A percentile compares a stretch with the other conserved stretches of the same genome.
Evolutionary conservation across 192 early-diverging fungal species (phyloP).

Genomic region (Dimargaris xerosporica): DNA sequence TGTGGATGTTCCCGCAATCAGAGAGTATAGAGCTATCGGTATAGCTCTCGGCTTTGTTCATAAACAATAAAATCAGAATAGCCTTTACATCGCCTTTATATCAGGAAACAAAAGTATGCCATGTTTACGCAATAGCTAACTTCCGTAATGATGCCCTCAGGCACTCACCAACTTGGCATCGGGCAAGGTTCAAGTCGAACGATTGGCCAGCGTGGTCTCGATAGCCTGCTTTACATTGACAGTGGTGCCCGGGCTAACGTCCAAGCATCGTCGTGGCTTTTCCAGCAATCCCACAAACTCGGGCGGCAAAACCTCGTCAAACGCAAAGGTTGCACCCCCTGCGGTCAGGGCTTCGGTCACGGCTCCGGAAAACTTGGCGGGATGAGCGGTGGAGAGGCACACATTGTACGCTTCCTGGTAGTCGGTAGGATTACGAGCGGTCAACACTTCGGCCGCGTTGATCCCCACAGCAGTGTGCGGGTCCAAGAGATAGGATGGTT

Average conservation of each 20-base stretch:
- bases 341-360: conserved; percentile 59
- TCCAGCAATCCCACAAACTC: conserved; percentile 54
- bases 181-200: too few relatives aligned
- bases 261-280: conserved; percentile 45
- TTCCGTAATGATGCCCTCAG: too few relatives aligned
- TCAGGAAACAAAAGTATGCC: too few relatives aligned
- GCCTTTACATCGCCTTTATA: too few relatives aligned
- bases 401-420: conserved; percentile 26
- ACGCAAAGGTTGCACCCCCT: conserved; percentile 27
- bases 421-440: conserved; percentile 13
- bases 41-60: too few relatives aligned
- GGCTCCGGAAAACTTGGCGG: conserved; percentile 91
- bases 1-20: too few relatives aligned
- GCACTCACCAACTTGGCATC: too few relatives aligned
- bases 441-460: conserved; percentile 50
- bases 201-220: conserved; percentile 22
- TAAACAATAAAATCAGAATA: too few relatives aligned
- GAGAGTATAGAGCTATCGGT: too few relatives aligned
- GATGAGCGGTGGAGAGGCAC: conserved; percentile 82
- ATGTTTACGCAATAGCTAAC: too few relatives aligned
- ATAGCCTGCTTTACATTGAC: conserved; percentile 34
- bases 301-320: conserved; percentile 42
- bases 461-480: conserved; percentile 97
- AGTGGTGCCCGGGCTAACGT: conserved; percentile 31
- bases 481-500: conserved; percentile 63